Percentiles rank a stretch among this genome's conserved stretches.
These are phyloP conservation scores for Colletotrichum godetiae DNA, from an alignment of 2,329 filamentous ascomycete genomes.

Conservation along the genomic window DNA sequence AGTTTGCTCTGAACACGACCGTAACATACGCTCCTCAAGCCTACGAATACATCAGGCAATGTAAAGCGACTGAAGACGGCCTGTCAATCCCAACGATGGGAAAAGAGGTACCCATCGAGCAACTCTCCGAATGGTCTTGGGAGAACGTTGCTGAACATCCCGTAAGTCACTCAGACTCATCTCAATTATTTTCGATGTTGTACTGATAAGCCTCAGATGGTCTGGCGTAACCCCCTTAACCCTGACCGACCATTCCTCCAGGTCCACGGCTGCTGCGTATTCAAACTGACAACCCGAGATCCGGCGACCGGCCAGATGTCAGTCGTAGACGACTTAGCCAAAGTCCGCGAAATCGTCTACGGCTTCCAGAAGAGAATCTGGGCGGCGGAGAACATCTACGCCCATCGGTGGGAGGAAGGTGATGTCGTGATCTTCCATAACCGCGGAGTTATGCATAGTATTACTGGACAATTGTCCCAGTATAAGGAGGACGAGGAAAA, in stretches of 20 bases:
- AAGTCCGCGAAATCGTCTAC: constrained; percentile 39
- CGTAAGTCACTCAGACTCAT: background rate
- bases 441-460: background rate
- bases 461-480: background rate
- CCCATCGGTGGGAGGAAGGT: constrained; percentile 43
- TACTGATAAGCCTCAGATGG: background rate
- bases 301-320: background rate
- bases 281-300: background rate
- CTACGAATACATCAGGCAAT: background rate
- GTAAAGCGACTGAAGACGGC: background rate
- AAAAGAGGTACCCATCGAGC: background rate
- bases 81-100: background rate
- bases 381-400: constrained; percentile 44
- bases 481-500: constrained; percentile 39
- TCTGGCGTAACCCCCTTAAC: background rate
- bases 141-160: background rate
- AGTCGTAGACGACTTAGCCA: background rate
- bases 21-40: background rate
- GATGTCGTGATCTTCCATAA: constrained; percentile 38
- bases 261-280: background rate
- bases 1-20: background rate
- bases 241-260: background rate
- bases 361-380: constrained; percentile 40
- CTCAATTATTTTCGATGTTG: background rate
- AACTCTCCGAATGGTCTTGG: background rate